Conservation (phyloP, 129 eudicot genomes). For the Tagetes erecta region DNA sequence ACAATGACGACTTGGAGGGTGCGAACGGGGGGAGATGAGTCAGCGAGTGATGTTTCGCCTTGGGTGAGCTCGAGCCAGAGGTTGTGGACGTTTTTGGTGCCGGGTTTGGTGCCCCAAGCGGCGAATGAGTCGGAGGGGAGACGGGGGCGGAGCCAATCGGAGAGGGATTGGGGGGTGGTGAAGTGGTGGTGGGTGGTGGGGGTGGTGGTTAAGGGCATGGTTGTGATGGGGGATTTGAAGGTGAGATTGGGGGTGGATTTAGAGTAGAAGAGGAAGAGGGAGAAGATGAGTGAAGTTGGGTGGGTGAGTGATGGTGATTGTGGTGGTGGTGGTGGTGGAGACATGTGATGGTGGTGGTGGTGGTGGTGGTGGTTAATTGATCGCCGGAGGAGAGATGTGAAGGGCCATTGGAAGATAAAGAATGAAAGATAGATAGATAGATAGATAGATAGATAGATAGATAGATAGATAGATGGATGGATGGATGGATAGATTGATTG, state of each 20-base stretch:
- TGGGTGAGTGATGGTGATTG: slow-evolving; percentile 38
- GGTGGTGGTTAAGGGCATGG: slow-evolving; percentile 37
- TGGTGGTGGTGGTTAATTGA: slow-evolving; percentile 26
- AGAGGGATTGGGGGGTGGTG: slow-evolving; percentile 69
- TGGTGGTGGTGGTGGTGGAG: slow-evolving; percentile 42
- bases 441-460: not conserved
- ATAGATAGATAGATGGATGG: not conserved
- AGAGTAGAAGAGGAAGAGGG: slow-evolving; percentile 54
- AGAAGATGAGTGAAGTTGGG: slow-evolving; percentile 52
- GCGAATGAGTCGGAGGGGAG: slow-evolving; percentile 63
- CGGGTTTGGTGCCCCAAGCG: slow-evolving; percentile 78
- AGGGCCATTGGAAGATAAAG: slow-evolving; percentile 10
- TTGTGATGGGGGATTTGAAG: slow-evolving; percentile 40
- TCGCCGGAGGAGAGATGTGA: slow-evolving; percentile 13
- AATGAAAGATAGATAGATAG: not conserved
- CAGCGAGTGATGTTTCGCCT: slow-evolving; percentile 70
- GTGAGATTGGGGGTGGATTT: slow-evolving; percentile 37
- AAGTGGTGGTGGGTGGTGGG: slow-evolving; percentile 39
- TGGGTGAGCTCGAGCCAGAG: slow-evolving; percentile 74
- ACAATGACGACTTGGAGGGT: slow-evolving; percentile 70
- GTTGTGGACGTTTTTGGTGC: slow-evolving; percentile 79
- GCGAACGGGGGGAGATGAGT: slow-evolving; percentile 65
- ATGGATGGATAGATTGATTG: not conserved
- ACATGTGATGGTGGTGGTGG: slow-evolving; percentile 35
- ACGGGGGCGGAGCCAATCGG: slow-evolving; percentile 77